Evolutionary conservation across 352 stramenopile species (phyloP), one percentile per base, ranked within the genome.

Genomic region (Phytophthora fragariae): DNA sequence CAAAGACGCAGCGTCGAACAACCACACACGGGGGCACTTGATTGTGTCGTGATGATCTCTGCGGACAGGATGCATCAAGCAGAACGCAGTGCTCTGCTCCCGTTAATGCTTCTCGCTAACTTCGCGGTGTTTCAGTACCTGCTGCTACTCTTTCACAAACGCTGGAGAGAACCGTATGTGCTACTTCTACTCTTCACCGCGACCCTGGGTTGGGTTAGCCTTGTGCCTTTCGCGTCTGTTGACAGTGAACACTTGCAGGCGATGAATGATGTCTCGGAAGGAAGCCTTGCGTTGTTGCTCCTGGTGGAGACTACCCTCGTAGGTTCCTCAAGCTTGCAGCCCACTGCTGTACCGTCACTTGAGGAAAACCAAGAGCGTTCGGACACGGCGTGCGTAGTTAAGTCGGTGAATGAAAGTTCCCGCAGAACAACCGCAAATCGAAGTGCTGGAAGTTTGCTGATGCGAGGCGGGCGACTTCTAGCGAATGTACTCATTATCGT

Each of bases 251-350:
- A 27, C 2, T 29, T 75, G 11, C 57, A 8, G 10, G 59, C 53
- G 24, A 76, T 83, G 35, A 81, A 83, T 52, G 73, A 81, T 31
- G 65, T 81, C 1, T 81, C 73, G 6, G 76, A 83, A 47, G 70
- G 63, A 15, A 81, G 70, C 27, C 47, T 76, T 5, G 76, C 72
- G 9, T 33, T 83, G 44, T 72, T 73, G n/a, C 46, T 83, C 31
- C 70, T 83, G 10, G 58, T 81, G 9, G 72, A 79, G 65, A 80
- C 74, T 0, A 47, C 66, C 3, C 46, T 54, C 14, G 19, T 19
- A 54, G 46, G 11, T 12, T 44, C 27, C 72, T 44, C 41, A 72
- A 12, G 37, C 12, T 46, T 46, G 37, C 37, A 46, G 8, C 8
- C 37, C 17, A 50, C 1, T 17, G 12, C 41, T 27, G 24, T 27